A percentile compares a stretch with the other conserved stretches of the same genome.
phyloP scores from a whole-genome alignment of 805 yeast genomes.

The Candida peoriensis region DNA sequence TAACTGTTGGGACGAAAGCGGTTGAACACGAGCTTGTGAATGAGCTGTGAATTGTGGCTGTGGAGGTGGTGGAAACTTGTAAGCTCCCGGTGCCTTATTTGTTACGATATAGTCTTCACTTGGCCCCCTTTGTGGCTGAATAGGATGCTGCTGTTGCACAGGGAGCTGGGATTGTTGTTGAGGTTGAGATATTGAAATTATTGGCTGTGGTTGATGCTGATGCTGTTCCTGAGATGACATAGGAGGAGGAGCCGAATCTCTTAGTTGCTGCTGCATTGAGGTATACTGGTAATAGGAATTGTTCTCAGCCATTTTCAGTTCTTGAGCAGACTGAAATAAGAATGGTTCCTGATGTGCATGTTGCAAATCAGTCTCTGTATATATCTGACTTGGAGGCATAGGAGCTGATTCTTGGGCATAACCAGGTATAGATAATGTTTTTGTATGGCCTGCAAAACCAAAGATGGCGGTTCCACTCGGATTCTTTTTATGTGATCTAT shows the following conservation, averaged over 20 bases:
- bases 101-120: conserved; percentile 44
- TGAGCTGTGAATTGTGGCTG: conserved; percentile 14
- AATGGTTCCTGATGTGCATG: conserved; percentile 16
- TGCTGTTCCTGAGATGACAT: conserved; percentile 1
- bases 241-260: too few species aligned
- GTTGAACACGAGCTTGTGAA: conserved; percentile 8
- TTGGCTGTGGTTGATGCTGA: too few species aligned
- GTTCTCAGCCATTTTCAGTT: conserved; percentile 10
- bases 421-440: conserved; percentile 59
- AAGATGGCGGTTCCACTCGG: conserved; percentile 79
- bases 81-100: conserved; percentile 40
- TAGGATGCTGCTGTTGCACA: too few species aligned
- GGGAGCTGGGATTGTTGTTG: too few species aligned
- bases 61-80: conserved; percentile 49
- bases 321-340: conserved; percentile 15
- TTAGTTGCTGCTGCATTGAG: too few species aligned
- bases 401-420: conserved; percentile 11
- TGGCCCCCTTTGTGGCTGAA: not conserved
- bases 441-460: conserved; percentile 63
- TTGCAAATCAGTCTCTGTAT: conserved; percentile 10
- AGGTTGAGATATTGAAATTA: too few species aligned
- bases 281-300: not conserved
- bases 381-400: conserved; percentile 21
- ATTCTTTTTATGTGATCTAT: conserved; percentile 46
- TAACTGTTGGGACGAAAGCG: conserved; percentile 4